These are phyloP conservation scores for Raphidocelis subcapitata DNA, from an alignment of 139 green algal species.

Conservation along the genomic window DNA sequence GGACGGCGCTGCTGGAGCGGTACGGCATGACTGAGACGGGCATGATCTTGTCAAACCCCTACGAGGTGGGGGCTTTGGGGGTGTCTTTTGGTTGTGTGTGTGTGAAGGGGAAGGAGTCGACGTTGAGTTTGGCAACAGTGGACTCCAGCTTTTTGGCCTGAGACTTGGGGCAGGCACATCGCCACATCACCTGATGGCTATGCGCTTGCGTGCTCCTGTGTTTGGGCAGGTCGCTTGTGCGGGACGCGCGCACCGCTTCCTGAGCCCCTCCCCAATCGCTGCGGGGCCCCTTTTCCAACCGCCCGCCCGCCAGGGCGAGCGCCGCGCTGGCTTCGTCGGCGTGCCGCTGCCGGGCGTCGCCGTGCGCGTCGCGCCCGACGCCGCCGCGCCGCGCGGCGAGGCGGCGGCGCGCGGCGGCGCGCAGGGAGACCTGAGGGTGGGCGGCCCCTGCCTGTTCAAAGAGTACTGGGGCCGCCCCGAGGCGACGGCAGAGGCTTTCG, in stretches of 20 bases:
- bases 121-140: no score
- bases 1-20: conserved; percentile 82
- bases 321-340: conserved; percentile 79
- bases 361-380: conserved; percentile 39
- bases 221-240: no score
- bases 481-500: conserved; percentile 79
- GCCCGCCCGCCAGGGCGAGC: conserved; percentile 34
- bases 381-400: background rate
- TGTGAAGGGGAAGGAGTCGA: no score
- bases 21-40: conserved; percentile 99
- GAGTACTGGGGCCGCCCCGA: conserved; percentile 86
- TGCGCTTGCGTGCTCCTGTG: no score
- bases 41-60: conserved; percentile 94
- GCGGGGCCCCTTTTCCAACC: no score
- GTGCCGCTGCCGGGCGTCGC: conserved; percentile 80
- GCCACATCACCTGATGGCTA: no score
- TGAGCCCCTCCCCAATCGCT: no score
- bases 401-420: background rate
- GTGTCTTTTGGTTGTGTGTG: no score
- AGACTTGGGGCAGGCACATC: no score
- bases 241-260: no score
- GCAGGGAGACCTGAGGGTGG: conserved; percentile 72
- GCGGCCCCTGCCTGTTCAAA: conserved; percentile 75
- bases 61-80: conserved; percentile 39
- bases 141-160: no score